A percentile compares a stretch with the other conserved stretches of the same genome.
phyloP scores from a whole-genome alignment of 2,329 filamentous ascomycete species.

The Fusarium sp. region DNA sequence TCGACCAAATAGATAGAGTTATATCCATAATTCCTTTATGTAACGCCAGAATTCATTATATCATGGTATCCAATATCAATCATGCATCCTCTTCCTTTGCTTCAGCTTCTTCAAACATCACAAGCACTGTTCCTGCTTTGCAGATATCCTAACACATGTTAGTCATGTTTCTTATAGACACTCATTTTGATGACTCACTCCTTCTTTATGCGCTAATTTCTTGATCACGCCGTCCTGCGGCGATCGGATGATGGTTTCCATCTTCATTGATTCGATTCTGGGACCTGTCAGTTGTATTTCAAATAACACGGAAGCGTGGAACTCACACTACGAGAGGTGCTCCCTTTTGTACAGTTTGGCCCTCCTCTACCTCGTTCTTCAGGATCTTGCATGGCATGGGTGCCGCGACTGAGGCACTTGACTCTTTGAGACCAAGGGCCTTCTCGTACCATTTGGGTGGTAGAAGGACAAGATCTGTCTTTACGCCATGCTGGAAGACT shows the following conservation, averaged over 20 bases:
- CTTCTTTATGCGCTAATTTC: constrained; percentile 78
- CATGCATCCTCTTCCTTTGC: constrained; percentile 45
- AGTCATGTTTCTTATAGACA: constrained; percentile 5
- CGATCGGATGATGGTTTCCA: constrained; percentile 86
- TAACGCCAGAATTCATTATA: constrained; percentile 26
- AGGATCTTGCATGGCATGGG: constrained; percentile 99
- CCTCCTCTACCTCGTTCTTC: constrained; percentile 86
- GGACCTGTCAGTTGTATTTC: constrained; percentile 42
- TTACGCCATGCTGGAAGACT: constrained; percentile 78
- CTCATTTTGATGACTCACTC: constrained; percentile 63
- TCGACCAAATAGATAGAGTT: constrained; percentile 7
- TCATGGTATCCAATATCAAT: constrained; percentile 22
- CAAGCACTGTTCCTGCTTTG: constrained; percentile 79
- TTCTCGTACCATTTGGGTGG: constrained; percentile 86
- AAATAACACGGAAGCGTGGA: constrained; percentile 30
- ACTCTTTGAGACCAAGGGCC: constrained; percentile 84
- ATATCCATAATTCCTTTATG: constrained; percentile 28
- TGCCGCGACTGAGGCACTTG: constrained; percentile 83
- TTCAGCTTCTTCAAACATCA: constrained; percentile 73
- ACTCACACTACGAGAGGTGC: constrained; percentile 85
- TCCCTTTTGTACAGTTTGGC: constrained; percentile 85
- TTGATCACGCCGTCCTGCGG: constrained; percentile 78
- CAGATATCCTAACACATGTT: constrained; percentile 72
- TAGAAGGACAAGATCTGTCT: constrained; percentile 68
- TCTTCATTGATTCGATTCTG: constrained; percentile 89